Evolutionary conservation across 352 stramenopile genomes (phyloP).

Genomic region (Phytophthora nicotianae): DNA sequence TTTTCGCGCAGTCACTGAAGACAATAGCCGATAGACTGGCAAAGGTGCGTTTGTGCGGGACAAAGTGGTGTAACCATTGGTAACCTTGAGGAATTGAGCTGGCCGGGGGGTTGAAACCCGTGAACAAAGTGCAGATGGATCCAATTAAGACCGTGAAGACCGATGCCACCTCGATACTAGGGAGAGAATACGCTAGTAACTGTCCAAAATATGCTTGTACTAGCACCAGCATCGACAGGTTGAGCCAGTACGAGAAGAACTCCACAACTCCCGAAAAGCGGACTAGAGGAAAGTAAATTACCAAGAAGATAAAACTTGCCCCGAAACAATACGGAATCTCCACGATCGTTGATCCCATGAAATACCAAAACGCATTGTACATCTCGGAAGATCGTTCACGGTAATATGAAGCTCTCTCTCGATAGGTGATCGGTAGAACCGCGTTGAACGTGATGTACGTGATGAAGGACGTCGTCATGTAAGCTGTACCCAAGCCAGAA

Average conservation of each 20-base stretch:
- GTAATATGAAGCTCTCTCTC: conserved; percentile 17
- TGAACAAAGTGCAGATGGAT: conserved; percentile 46
- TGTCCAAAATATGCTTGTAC: conserved; percentile 55
- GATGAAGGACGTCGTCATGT: conserved; percentile 50
- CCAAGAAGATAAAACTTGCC: conserved; percentile 20
- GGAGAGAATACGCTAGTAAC: conserved; percentile 42
- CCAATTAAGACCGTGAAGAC: conserved; percentile 40
- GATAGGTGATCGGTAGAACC: conserved; percentile 47
- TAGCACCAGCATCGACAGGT: conserved; percentile 42
- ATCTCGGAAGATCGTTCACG: conserved; percentile 14
- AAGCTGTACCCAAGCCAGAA: conserved; percentile 68
- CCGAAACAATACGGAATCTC: conserved; percentile 28
- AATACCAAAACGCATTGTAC: conserved; percentile 27
- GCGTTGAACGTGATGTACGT: conserved; percentile 24
- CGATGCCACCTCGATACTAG: conserved; percentile 33
- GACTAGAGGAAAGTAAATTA: conserved; percentile 18
- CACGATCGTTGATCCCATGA: conserved; percentile 12
- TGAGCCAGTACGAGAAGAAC: conserved; percentile 51
- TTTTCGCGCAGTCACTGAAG: conserved; percentile 26
- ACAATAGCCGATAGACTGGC: conserved; percentile 33
- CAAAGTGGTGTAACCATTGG: conserved; percentile 37
- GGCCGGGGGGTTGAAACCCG: conserved; percentile 41
- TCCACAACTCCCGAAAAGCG: conserved; percentile 12
- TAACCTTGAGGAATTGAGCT: conserved; percentile 30
- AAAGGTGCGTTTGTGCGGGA: conserved; percentile 34